Conservation (phyloP, 2,329 filamentous ascomycete species). For the Dactylellina sp. region DNA sequence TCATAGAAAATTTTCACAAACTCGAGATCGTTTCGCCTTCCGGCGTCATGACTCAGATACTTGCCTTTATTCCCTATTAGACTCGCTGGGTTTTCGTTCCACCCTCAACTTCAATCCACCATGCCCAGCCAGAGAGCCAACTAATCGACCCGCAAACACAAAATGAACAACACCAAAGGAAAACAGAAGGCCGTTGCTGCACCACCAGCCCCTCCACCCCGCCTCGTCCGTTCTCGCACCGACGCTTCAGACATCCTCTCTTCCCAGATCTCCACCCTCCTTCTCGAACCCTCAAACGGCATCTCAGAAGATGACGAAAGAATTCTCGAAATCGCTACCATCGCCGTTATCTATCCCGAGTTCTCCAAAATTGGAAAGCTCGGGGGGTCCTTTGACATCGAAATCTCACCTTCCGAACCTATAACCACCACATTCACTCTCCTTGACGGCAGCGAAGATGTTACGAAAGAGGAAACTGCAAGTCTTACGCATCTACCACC, state of each 20-base stretch:
- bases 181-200: constrained; percentile 39
- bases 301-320: constrained; percentile 67
- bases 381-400: constrained; percentile 63
- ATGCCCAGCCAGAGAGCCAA: background rate
- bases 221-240: constrained; percentile 26
- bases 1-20: background rate
- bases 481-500: constrained; percentile 69
- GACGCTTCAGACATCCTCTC: constrained; percentile 31
- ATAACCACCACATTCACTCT: constrained; percentile 66
- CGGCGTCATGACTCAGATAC: constrained; percentile 36
- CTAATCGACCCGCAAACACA: background rate
- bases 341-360: constrained; percentile 76
- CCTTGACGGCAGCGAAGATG: constrained; percentile 66
- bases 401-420: constrained; percentile 58
- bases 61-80: background rate
- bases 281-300: constrained; percentile 30
- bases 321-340: constrained; percentile 71
- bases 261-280: constrained; percentile 41
- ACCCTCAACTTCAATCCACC: constrained; percentile 1
- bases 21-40: background rate
- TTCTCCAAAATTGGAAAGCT: constrained; percentile 70
- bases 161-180: constrained; percentile 42
- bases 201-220: constrained; percentile 9
- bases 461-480: constrained; percentile 50
- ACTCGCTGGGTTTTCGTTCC: constrained; percentile 2